A percentile compares a stretch with the other conserved stretches of the same genome.
These are phyloP conservation scores for Colletotrichum tropicicola DNA, from an alignment of 2,329 filamentous ascomycete genomes.

Conservation along the genomic window DNA sequence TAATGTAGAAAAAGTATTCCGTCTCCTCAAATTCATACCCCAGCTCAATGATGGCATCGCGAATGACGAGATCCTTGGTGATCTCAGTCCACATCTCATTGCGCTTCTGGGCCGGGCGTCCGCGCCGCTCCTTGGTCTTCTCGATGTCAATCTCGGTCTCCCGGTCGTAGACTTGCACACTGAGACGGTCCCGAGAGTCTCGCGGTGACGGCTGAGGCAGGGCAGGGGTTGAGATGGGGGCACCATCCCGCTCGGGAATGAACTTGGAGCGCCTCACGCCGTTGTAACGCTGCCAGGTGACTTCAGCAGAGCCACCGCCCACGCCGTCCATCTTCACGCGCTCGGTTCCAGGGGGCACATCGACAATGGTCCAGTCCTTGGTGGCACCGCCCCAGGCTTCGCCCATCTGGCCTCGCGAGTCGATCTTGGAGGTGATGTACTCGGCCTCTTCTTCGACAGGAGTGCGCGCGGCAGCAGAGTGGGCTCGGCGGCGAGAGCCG, in stretches of 20 bases:
- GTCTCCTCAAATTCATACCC: slow-evolving; percentile 94
- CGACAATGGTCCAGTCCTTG: slow-evolving; percentile 82
- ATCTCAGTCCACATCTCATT: slow-evolving; percentile 95
- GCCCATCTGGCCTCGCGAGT: slow-evolving; percentile 71
- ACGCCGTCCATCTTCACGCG: slow-evolving; percentile 83
- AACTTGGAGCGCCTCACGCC: slow-evolving; percentile 81
- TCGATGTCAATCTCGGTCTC: slow-evolving; percentile 63
- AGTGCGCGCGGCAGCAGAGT: slow-evolving; percentile 57
- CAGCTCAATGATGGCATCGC: slow-evolving; percentile 84
- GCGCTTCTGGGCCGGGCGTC: slow-evolving; percentile 53
- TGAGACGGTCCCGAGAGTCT: slow-evolving; percentile 48
- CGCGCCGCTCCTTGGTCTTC: slow-evolving; percentile 60
- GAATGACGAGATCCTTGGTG: slow-evolving; percentile 88
- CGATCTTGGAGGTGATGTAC: slow-evolving; percentile 65
- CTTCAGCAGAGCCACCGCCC: slow-evolving; percentile 78
- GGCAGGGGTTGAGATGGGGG: slow-evolving; percentile 30
- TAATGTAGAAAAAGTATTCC: slow-evolving; percentile 88
- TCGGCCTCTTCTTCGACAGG: slow-evolving; percentile 68
- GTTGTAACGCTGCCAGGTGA: slow-evolving; percentile 82
- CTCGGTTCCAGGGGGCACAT: slow-evolving; percentile 85
- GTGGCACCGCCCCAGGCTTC: slow-evolving; percentile 80
- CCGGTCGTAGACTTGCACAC: slow-evolving; percentile 55
- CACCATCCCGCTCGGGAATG: slow-evolving; percentile 71
- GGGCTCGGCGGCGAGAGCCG: slow-evolving; percentile 56
- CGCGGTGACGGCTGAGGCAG: slow-evolving; percentile 40